Base-by-base conservation (phyloP, 2,329 filamentous ascomycete species). In the Chrysosporium keratinophilum region DNA sequence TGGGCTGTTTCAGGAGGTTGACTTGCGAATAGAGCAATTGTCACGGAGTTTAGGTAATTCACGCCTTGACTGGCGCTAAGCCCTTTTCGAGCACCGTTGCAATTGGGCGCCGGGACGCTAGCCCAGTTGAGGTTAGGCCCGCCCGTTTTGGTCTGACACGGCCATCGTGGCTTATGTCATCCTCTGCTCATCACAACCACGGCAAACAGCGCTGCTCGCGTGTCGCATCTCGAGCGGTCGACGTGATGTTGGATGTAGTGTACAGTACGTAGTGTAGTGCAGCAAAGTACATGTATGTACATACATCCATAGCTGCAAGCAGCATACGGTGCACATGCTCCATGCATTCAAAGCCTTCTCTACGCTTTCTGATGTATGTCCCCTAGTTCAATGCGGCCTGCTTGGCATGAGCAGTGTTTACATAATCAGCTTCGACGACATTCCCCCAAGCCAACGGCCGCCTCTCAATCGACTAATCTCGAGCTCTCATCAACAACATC, bases 1-100 rank as follows among this genome's bases (percentile, higher is more conserved):
- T 52, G 50, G 50, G 50, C 50, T 52, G 50, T 52, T 52, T 52
- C 50, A 52, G 50, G 50, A 52, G 50, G 50, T 52, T 52, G 50
- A 52, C 50, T 45, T 28, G 23, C 23, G 23, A 28, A 7, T 7
- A 28, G 41, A 15, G 50, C 41, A 28, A 41, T 42, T 50, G 34
- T 52, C 42, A 46, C 50, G n/a, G 42, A 52, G 41, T 14, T 31
- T 7, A 12, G 37, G 11, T 42, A 17, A 47, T 41, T 39, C 33
- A 39, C 50, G 23, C 42, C 31, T 44, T 51, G 34, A 9, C 2
- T 19, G 1, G 50, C 33, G 19, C 45, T 19, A 50, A 28, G 17
- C 52, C 50, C 23, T 20, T 54, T 56, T 50, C 7, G 49, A 51
- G 37, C 54, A 33, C 47, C 48, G 54, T 54, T 51, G 45, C 34